Conservation (phyloP, 2,329 filamentous ascomycete genomes). For the Neurospora sp. region DNA sequence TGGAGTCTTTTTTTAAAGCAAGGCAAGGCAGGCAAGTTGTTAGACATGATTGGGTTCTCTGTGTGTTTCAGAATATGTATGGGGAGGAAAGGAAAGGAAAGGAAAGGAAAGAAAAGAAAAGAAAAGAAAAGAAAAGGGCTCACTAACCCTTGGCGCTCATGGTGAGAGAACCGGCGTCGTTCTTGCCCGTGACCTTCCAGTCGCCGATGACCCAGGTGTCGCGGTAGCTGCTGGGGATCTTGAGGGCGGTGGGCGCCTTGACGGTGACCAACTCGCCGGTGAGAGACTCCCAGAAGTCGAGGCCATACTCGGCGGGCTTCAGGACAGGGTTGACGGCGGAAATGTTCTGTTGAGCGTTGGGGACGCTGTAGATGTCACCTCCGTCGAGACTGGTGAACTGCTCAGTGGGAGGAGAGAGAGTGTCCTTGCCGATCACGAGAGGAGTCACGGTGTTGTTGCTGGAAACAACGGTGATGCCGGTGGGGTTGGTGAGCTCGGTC, state of each 20-base stretch:
- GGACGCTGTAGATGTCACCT: conserved; percentile 55
- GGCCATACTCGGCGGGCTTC: conserved; percentile 50
- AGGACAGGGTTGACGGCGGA: conserved; percentile 51
- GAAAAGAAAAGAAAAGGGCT: conserved; percentile 7
- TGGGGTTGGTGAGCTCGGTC: conserved; percentile 51
- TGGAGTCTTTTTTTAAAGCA: conserved; percentile 38
- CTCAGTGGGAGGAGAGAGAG: conserved; percentile 47
- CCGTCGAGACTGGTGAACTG: conserved; percentile 52
- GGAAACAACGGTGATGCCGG: conserved; percentile 42
- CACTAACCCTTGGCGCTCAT: conserved; percentile 47
- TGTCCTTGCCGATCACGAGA: conserved; percentile 51
- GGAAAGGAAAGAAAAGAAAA: not conserved
- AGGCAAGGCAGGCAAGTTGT: not conserved
- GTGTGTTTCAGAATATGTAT: not conserved
- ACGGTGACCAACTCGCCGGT: conserved; percentile 59
- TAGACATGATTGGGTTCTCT: not conserved
- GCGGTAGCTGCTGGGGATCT: conserved; percentile 53
- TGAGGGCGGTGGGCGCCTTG: conserved; percentile 43
- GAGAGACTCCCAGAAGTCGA: conserved; percentile 68
- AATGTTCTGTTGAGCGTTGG: conserved; percentile 50
- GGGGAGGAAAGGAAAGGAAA: too few species aligned
- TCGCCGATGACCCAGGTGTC: conserved; percentile 61
- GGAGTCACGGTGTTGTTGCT: conserved; percentile 44
- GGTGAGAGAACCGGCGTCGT: conserved; percentile 55
- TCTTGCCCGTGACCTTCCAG: conserved; percentile 54